phyloP scores from a whole-genome alignment of 2,329 filamentous ascomycete species.

The Pseudogymnoascus sp. region DNA sequence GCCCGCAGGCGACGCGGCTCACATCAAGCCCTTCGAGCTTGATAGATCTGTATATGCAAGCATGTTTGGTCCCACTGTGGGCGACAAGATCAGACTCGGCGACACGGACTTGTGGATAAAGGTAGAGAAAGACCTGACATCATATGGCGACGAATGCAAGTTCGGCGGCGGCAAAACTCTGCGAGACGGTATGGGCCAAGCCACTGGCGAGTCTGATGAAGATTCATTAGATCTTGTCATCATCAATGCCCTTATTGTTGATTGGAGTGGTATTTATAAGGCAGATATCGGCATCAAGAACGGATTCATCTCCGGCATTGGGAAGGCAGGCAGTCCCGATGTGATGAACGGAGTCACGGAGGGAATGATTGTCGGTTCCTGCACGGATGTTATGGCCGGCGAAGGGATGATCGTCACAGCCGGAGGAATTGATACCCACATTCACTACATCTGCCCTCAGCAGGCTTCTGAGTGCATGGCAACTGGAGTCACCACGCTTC shows the following conservation, averaged over 20 bases:
- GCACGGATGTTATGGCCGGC: slow-evolving; percentile 85
- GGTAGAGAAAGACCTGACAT: slow-evolving; percentile 78
- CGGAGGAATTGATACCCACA: slow-evolving; percentile 82
- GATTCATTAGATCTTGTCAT: slow-evolving; percentile 79
- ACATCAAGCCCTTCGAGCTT: slow-evolving; percentile 61
- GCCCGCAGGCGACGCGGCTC: slow-evolving; percentile 44
- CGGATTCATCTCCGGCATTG: slow-evolving; percentile 78
- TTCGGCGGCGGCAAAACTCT: slow-evolving; percentile 94
- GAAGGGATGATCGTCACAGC: slow-evolving; percentile 88
- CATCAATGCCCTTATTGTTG: slow-evolving; percentile 81
- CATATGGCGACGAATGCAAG: slow-evolving; percentile 87
- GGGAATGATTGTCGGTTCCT: slow-evolving; percentile 74
- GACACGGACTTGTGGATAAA: slow-evolving; percentile 83
- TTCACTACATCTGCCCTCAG: slow-evolving; percentile 93
- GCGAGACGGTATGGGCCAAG: slow-evolving; percentile 92
- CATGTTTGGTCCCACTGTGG: slow-evolving; percentile 91
- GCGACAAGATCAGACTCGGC: slow-evolving; percentile 75
- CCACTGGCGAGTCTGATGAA: slow-evolving; percentile 64
- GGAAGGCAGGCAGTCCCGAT: slow-evolving; percentile 95
- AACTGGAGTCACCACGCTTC: slow-evolving; percentile 80
- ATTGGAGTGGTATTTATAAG: slow-evolving; percentile 91
- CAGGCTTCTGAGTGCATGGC: slow-evolving; percentile 78
- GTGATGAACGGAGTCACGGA: slow-evolving; percentile 82
- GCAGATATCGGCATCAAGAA: slow-evolving; percentile 91
- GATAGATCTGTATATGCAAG: slow-evolving; percentile 69